These are phyloP conservation scores for Paecilomyces dactylethromorphus DNA, from an alignment of 2,329 filamentous ascomycete species.

Conservation along the genomic window DNA sequence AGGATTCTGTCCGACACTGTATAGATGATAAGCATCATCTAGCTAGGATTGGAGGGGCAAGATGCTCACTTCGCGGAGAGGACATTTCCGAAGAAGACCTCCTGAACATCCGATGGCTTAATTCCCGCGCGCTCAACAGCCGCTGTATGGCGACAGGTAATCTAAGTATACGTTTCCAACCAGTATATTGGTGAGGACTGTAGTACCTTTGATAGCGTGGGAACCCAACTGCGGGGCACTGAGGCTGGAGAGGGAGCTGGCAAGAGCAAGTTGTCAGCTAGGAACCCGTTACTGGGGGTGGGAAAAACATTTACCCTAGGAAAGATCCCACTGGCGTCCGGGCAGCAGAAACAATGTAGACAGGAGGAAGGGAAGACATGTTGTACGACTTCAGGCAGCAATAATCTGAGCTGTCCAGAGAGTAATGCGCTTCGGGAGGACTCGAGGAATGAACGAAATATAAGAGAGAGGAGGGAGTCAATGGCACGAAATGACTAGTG, in stretches of 20 bases:
- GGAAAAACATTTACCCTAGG: constrained; percentile 61
- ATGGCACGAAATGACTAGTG: background rate
- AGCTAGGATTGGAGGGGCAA: constrained; percentile 1
- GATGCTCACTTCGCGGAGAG: constrained; percentile 77
- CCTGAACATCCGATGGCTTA: constrained; percentile 83
- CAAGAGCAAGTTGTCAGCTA: constrained; percentile 9
- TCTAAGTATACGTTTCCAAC: background rate
- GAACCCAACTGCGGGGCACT: constrained; percentile 81
- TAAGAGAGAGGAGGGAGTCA: background rate
- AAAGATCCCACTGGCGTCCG: constrained; percentile 92
- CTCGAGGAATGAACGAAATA: too few species aligned
- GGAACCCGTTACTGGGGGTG: constrained; percentile 9
- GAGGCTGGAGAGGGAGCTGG: constrained; percentile 79
- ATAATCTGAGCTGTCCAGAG: constrained; percentile 4
- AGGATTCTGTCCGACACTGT: constrained; percentile 88
- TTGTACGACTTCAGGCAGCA: constrained; percentile 22
- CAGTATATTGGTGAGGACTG: background rate
- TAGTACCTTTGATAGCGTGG: constrained; percentile 82
- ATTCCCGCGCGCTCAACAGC: constrained; percentile 81
- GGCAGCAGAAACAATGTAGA: constrained; percentile 91
- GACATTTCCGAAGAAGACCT: constrained; percentile 98
- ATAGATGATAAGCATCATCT: constrained; percentile 11
- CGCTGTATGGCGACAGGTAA: constrained; percentile 32
- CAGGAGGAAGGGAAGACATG: constrained; percentile 75
- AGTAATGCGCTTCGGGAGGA: background rate